Base-by-base conservation (phyloP, 2,329 filamentous ascomycete genomes). In the Conoideocrella luteorostrata region DNA sequence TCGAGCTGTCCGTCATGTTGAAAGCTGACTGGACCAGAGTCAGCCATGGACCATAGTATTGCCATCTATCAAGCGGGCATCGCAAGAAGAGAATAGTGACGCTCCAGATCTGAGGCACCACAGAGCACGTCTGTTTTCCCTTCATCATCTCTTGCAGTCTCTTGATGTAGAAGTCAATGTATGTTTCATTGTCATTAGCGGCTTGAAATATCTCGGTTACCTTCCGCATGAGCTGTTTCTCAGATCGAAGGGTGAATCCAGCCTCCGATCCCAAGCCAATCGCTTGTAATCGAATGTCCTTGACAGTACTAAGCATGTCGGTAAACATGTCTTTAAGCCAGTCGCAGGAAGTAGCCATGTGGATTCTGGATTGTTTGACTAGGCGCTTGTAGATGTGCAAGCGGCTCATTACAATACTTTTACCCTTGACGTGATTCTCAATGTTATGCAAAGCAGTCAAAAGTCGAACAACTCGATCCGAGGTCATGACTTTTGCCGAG, bases 71-170 rank as follows among this genome's bases (percentile, higher is more conserved):
- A 56, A 70, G 72, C 51, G 61, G 80, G 63, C 66, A 80, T 66
- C 85, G 80, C 38, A 96, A 70, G 44, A 95, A 80, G 2, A 95
- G 73, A 6, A 91, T 79, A 3, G 95, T 71, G 28, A 88, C 78
- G 46, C 86, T 85, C 91, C 91, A 97, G 18, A 97, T 87, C 51
- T 89, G 86, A 5, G 93, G 90, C 1, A 95, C 89, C 30, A 79
- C 72, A 0, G 72, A 62, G 20, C 59, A 47, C 10, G 51, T 47
- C 36, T 65, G 75, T 50, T 73, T 80, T 39, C 76, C 72, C 50
- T 80, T 76, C 21, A 84, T 72, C 81, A 93, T 87, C 10, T 72
- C 69, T 44, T 75, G 76, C 42, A 97, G 70, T 24, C 79, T 77
- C 17, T 77, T 70, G 32, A 78, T 77, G 52, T 91, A 82, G 54